These are phyloP conservation scores for Coccomyxa sp. DNA, from an alignment of 139 green algal species.

Conservation along the genomic window DNA sequence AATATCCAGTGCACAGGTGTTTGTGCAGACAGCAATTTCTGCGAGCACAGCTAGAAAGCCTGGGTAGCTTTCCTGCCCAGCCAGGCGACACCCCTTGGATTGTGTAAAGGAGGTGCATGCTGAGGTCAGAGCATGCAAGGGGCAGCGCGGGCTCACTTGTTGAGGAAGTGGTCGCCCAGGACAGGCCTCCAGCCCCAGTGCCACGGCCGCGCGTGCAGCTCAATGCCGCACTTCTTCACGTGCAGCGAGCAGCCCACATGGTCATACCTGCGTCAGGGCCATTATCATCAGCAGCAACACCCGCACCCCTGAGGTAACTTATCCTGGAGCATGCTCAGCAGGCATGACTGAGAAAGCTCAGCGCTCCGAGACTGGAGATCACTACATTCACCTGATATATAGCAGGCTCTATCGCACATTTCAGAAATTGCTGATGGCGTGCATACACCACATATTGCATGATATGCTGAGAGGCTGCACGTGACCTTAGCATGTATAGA, in stretches of 20 bases:
- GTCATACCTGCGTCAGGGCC: slow-evolving; percentile 10
- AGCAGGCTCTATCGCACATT: too few species aligned
- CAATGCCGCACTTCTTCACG: background rate
- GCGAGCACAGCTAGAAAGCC: too few species aligned
- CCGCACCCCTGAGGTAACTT: background rate
- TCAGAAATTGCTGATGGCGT: too few species aligned
- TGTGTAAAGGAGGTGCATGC: too few species aligned
- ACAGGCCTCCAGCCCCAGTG: slow-evolving; percentile 3
- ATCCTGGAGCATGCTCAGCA: too few species aligned
- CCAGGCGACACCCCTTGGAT: background rate
- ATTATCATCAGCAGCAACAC: background rate
- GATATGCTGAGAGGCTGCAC: too few species aligned
- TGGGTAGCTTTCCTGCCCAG: background rate
- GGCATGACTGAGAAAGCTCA: too few species aligned
- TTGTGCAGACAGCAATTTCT: too few species aligned
- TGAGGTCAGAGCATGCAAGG: background rate
- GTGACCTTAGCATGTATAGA: too few species aligned
- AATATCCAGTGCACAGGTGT: background rate
- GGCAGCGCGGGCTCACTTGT: background rate
- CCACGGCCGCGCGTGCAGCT: slow-evolving; percentile 11
- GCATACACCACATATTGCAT: too few species aligned
- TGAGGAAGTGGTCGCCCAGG: slow-evolving; percentile 11
- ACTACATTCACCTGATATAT: too few species aligned
- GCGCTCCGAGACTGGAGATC: too few species aligned
- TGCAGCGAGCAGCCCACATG: slow-evolving; percentile 10